Base-by-base conservation (phyloP, 306 rosid species). In the Gynostemma pentaphyllum region DNA sequence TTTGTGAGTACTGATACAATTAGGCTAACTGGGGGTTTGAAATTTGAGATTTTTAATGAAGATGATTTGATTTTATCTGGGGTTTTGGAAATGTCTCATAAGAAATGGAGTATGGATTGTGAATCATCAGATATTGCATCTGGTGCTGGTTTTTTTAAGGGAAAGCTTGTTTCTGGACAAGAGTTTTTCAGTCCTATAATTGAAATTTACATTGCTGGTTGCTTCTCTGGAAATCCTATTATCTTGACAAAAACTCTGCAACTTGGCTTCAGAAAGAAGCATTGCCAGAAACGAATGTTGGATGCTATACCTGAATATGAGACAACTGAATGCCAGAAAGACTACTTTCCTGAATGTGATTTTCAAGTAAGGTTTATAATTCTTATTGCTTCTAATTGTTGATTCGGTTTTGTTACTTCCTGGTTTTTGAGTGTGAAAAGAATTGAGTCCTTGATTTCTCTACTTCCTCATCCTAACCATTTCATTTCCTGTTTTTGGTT, bases 131-230 rank as follows among this genome's bases (percentile, higher is more conserved):
- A 71, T 72, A 72, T 66, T 10, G 56, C 83, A n/a, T n/a, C n/a
- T 32, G 46, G 80, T 10, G 70, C 80, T 29, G 80, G 85, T 21
- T 81, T 88, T 72, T 78, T 92, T 39, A 86, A 77, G 72, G 88
- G 86, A 19, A 88, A 84, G 69, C 80, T 79, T 41, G 75, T 77
- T 70, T 69, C 49, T 62, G 73, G 75, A 27, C 23, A 79, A 4
- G 79, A 79, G 50, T 68, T 68, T 15, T 44, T 72, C 47, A 49
- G 77, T 63, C 92, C 97, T 32, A 81, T 79, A 51, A 84, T 88
- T 70, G 99, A 92, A 86, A 90, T 92, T 68, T 92, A 92, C 66
- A 73, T 92, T 48, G 88, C 99, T 24, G 96, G 99, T n/a, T 68
- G 81, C 74, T 88, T 77, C 79, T 76, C 85, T 11, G 90, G 94